These are phyloP conservation scores for Pinus taeda DNA, from an alignment of 75 land plant genomes.

Conservation along the genomic window DNA sequence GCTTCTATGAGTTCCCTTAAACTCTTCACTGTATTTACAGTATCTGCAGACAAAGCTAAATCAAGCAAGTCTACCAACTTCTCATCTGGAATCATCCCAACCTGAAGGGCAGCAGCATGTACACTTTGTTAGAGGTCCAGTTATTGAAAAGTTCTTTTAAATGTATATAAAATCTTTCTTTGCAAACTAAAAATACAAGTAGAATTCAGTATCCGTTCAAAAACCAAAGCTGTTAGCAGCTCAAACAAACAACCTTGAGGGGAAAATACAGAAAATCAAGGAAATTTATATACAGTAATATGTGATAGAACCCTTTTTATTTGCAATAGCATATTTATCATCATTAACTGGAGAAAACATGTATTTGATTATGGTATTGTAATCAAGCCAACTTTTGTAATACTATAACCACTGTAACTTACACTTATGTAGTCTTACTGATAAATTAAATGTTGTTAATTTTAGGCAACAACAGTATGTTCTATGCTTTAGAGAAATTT, in stretches of 20 bases:
- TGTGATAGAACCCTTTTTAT: neutral
- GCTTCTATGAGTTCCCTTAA: slow-evolving; percentile 79
- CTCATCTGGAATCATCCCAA: slow-evolving; percentile 83
- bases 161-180: neutral
- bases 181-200: neutral
- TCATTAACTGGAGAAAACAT: neutral
- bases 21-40: slow-evolving; percentile 80
- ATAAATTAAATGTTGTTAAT: neutral
- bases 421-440: neutral
- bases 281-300: neutral
- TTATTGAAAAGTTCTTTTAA: neutral
- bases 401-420: neutral
- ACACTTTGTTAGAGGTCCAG: neutral
- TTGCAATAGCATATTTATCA: neutral
- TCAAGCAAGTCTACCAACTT: slow-evolving; percentile 91
- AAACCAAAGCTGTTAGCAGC: neutral
- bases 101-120: slow-evolving; percentile 30
- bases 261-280: neutral
- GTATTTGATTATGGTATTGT: neutral
- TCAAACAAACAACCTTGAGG: neutral
- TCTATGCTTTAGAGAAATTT: too few species aligned
- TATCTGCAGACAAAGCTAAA: slow-evolving; percentile 89
- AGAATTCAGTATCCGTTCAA: neutral
- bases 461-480: too few species aligned
- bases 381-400: neutral